Evolutionary conservation across 495 filamentous ascomycete genomes (phyloP).

Genomic region (Penicillium mononematosum): DNA sequence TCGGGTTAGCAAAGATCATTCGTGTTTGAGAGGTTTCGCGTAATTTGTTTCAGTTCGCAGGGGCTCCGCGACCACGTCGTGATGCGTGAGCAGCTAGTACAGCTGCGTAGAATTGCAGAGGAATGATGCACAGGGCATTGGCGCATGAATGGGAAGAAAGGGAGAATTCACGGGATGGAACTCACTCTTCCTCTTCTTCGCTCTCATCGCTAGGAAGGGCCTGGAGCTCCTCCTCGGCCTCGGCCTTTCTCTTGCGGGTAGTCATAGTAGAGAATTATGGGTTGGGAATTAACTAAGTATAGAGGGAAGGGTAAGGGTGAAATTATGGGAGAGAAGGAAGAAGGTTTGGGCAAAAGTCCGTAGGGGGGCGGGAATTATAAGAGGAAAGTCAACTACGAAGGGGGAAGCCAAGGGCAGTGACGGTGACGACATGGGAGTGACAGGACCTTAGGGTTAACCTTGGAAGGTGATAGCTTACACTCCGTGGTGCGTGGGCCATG

Average conservation of each 20-base stretch:
- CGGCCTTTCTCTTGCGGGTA: constrained; percentile 66
- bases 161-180: constrained; percentile 15
- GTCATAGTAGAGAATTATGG: constrained; percentile 43
- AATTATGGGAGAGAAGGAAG: constrained; percentile 9
- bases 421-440: constrained; percentile 28
- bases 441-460: constrained; percentile 6
- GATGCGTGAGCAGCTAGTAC: not conserved
- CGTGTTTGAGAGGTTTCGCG: not conserved
- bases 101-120: not conserved
- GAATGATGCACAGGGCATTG: not conserved
- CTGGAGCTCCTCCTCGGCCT: constrained; percentile 58
- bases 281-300: not conserved
- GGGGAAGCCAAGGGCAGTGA: constrained; percentile 27
- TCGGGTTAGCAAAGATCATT: constrained; percentile 11
- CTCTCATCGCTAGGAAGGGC: constrained; percentile 61
- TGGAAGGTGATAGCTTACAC: constrained; percentile 24
- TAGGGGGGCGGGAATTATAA: constrained; percentile 9
- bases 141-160: constrained; percentile 1
- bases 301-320: constrained; percentile 1
- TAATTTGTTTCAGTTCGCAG: not conserved
- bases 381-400: constrained; percentile 16
- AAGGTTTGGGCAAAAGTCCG: constrained; percentile 1
- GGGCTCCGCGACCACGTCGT: constrained; percentile 6
- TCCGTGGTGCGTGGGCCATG: constrained; percentile 19
- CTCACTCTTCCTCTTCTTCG: constrained; percentile 66